Percentiles rank a stretch among this genome's conserved stretches.
Conservation (phyloP, 139 green algal species). For the Coccomyxa sp. region DNA sequence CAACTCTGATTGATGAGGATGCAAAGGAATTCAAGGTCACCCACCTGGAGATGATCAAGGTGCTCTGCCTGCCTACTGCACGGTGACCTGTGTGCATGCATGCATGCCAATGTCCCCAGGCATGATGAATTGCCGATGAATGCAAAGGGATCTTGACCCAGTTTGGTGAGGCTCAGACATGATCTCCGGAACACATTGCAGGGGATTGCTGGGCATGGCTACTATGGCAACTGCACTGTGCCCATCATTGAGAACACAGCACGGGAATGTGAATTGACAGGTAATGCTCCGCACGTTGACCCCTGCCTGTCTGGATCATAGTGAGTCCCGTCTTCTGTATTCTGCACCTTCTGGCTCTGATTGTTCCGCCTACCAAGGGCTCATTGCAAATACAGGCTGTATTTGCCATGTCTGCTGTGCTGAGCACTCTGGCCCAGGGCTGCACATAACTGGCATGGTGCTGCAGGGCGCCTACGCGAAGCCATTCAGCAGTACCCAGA, state of each 20-base stretch:
- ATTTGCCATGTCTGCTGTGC: no score
- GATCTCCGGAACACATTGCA: constrained; percentile 18
- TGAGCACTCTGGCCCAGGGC: not conserved
- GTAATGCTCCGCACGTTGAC: constrained; percentile 21
- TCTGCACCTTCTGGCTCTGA: no score
- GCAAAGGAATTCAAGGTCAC: constrained; percentile 81
- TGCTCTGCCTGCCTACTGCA: constrained; percentile 5
- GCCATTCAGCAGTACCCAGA: constrained; percentile 55
- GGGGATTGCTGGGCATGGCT: constrained; percentile 84
- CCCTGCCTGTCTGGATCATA: no score
- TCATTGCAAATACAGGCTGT: no score
- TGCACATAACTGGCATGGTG: not conserved
- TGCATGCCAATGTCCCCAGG: no score
- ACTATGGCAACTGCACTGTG: constrained; percentile 78
- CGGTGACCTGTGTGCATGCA: not conserved
- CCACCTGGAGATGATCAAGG: constrained; percentile 98
- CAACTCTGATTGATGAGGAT: constrained; percentile 77
- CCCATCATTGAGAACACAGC: constrained; percentile 98
- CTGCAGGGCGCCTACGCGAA: constrained; percentile 71
- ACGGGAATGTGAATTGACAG: constrained; percentile 93
- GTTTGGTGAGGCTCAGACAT: no score
- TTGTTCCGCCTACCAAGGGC: no score
- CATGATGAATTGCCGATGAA: no score
- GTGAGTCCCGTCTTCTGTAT: no score
- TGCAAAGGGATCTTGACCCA: no score